phyloP scores from a whole-genome alignment of 2,329 filamentous ascomycete species.

The Chaetoscypha palmicola region DNA sequence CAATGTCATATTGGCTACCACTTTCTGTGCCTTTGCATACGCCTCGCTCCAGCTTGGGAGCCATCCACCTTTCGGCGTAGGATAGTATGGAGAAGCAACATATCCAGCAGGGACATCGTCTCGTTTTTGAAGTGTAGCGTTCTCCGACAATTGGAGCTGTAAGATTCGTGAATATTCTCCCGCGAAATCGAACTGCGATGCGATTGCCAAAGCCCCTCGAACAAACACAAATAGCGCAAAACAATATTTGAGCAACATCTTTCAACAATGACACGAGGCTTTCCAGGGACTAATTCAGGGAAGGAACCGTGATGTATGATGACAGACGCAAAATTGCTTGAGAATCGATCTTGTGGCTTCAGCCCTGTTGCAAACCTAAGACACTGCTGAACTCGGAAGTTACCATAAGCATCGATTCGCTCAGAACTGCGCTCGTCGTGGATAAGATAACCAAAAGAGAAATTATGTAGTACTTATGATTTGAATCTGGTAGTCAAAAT shows the following conservation, averaged over 20 bases:
- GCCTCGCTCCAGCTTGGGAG: slow-evolving; percentile 52
- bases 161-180: slow-evolving; percentile 5
- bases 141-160: neutral
- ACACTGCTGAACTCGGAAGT: slow-evolving; percentile 3
- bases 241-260: slow-evolving; percentile 6
- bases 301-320: too few relatives aligned
- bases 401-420: neutral
- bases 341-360: slow-evolving; percentile 4
- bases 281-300: too few relatives aligned
- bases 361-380: slow-evolving; percentile 6
- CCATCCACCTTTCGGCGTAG: slow-evolving; percentile 48
- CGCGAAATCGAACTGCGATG: slow-evolving; percentile 12
- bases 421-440: neutral
- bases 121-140: slow-evolving; percentile 11
- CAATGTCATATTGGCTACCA: slow-evolving; percentile 70
- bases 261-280: neutral
- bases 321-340: too few relatives aligned
- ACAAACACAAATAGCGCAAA: slow-evolving; percentile 1
- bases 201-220: neutral
- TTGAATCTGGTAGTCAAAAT: too few relatives aligned
- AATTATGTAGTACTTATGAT: slow-evolving; percentile 1
- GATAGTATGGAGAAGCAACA: slow-evolving; percentile 27
- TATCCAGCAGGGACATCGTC: slow-evolving; percentile 24
- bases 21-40: slow-evolving; percentile 59
- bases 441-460: neutral